Evolutionary conservation across 352 stramenopile species (phyloP).

Genomic region (Halophytophthora polymorphica): DNA sequence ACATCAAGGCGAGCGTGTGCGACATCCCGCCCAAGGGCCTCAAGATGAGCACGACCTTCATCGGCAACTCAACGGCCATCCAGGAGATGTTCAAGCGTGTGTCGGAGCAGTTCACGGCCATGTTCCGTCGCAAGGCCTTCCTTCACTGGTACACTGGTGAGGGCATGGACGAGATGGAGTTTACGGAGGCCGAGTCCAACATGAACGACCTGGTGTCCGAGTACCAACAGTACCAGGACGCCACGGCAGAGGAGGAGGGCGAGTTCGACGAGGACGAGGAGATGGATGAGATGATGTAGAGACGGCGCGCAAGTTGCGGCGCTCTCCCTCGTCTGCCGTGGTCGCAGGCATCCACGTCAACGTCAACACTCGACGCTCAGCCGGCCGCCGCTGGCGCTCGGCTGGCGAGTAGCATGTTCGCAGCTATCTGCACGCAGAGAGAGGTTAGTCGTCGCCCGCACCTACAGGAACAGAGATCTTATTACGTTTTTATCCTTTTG

Average conservation of each 20-base stretch:
- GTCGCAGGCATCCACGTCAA: conserved; percentile 54
- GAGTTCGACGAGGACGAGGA: conserved; percentile 96
- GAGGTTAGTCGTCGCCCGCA: conserved; percentile 50
- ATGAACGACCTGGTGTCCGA: conserved; percentile 99
- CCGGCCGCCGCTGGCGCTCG: conserved; percentile 29
- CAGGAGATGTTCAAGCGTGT: conserved; percentile 99
- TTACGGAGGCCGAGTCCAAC: conserved; percentile 99
- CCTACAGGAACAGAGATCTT: conserved; percentile 56
- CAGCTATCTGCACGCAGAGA: conserved; percentile 50
- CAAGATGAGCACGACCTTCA: conserved; percentile 98
- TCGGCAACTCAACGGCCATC: conserved; percentile 99
- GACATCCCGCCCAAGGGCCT: conserved; percentile 98
- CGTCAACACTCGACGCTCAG: conserved; percentile 53
- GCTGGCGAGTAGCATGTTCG: conserved; percentile 42
- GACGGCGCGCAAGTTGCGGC: conserved; percentile 33
- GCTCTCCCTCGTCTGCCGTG: conserved; percentile 34
- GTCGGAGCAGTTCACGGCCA: conserved; percentile 99
- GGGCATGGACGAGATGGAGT: conserved; percentile 99
- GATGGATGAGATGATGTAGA: conserved; percentile 93
- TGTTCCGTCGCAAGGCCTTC: conserved; percentile 99
- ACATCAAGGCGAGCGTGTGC: conserved; percentile 99
- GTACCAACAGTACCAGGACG: conserved; percentile 99
- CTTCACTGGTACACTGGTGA: conserved; percentile 99
- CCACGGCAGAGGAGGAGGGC: conserved; percentile 97
- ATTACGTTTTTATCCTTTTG: conserved; percentile 59